Evolutionary conservation across 2,329 filamentous ascomycete genomes (phyloP).

Genomic region (Hypoxylon sp.): DNA sequence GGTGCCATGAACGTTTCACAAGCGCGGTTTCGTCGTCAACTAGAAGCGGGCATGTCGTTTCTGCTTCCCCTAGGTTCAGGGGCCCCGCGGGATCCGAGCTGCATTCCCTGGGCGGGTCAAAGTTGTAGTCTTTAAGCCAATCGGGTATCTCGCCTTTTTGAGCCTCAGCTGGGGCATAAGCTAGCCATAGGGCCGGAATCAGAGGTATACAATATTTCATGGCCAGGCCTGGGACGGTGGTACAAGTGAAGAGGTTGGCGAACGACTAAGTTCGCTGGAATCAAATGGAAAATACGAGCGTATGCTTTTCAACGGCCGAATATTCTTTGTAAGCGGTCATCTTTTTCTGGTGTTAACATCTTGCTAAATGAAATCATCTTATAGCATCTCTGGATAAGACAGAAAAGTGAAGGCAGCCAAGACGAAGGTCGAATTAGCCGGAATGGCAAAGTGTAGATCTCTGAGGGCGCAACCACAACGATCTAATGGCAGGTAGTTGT

Average conservation of each 20-base stretch:
- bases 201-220: conserved; percentile 30
- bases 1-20: conserved; percentile 32
- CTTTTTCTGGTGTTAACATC: conserved; percentile 27
- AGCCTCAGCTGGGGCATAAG: not conserved
- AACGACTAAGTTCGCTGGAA: not conserved
- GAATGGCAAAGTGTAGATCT: conserved; percentile 46
- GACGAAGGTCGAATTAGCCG: conserved; percentile 41
- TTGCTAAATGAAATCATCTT: conserved; percentile 27
- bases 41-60: conserved; percentile 24
- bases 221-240: not conserved
- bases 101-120: conserved; percentile 32
- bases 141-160: conserved; percentile 26
- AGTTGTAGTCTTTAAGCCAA: conserved; percentile 39
- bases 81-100: conserved; percentile 34
- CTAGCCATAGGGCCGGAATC: conserved; percentile 25
- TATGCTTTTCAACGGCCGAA: conserved; percentile 20
- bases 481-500: conserved; percentile 2
- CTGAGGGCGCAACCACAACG: conserved; percentile 5
- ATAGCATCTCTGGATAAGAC: conserved; percentile 12
- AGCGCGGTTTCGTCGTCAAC: conserved; percentile 43
- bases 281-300: conserved; percentile 11
- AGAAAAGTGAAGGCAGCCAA: conserved; percentile 32
- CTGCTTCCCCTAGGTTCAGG: conserved; percentile 5
- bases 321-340: conserved; percentile 15
- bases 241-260: not conserved